These are phyloP conservation scores for Neopestalotiopsis clavispora DNA, from an alignment of 2,329 filamentous ascomycete genomes.

Conservation along the genomic window DNA sequence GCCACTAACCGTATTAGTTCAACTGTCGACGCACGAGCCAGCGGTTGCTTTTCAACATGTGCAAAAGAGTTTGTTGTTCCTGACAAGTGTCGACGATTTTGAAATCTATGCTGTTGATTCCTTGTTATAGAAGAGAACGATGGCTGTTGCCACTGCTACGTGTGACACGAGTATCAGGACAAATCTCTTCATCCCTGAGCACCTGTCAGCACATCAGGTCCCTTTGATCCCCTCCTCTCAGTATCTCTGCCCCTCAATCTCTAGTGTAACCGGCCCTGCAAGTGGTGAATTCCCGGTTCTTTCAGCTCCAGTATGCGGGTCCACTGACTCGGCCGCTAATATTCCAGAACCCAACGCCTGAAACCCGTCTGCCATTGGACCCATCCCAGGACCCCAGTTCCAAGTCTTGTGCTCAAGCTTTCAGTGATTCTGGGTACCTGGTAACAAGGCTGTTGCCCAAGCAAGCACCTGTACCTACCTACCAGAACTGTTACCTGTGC, in stretches of 20 bases:
- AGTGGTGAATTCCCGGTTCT: conserved; percentile 1
- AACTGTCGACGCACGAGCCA: conserved; percentile 3
- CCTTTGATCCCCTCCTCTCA: background rate
- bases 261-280: background rate
- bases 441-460: background rate
- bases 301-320: background rate
- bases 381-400: background rate
- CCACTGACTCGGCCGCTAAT: conserved; percentile 13
- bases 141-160: background rate
- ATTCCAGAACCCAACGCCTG: conserved; percentile 5
- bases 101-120: background rate
- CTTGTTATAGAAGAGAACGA: background rate
- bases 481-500: background rate
- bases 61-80: background rate
- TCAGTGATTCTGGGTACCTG: background rate
- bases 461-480: background rate
- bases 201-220: too few relatives aligned
- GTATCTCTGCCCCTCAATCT: background rate
- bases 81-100: background rate
- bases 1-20: conserved; percentile 5
- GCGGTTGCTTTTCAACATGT: background rate
- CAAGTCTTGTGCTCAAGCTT: background rate
- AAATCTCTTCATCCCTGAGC: background rate
- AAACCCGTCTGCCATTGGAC: background rate
- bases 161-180: background rate